Percentiles rank a stretch among this genome's conserved stretches.
phyloP scores from a whole-genome alignment of 2,329 filamentous ascomycete genomes.

The Hymenoscyphus infarciens region DNA sequence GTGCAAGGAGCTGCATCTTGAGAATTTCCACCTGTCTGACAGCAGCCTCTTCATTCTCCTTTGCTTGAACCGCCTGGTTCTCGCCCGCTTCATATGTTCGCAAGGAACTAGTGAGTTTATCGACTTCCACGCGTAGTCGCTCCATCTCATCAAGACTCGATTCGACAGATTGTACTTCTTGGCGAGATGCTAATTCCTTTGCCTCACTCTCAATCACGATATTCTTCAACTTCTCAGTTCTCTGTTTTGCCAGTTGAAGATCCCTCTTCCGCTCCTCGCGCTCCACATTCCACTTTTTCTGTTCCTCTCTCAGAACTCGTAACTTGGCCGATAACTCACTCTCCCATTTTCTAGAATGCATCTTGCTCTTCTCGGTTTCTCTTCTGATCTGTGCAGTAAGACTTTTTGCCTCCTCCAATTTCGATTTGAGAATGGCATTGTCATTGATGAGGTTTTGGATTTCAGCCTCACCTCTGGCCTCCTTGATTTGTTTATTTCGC shows the following conservation, averaged over 20 bases:
- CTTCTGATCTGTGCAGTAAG: constrained; percentile 66
- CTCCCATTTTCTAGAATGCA: constrained; percentile 75
- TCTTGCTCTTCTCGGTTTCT: constrained; percentile 68
- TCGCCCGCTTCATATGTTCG: constrained; percentile 63
- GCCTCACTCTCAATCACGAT: constrained; percentile 67
- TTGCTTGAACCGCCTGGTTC: constrained; percentile 53
- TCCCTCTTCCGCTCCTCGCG: constrained; percentile 55
- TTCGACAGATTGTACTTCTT: constrained; percentile 61
- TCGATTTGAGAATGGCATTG: constrained; percentile 69
- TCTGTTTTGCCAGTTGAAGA: constrained; percentile 53
- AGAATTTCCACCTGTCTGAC: constrained; percentile 57
- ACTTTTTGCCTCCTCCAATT: constrained; percentile 69
- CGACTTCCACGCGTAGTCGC: constrained; percentile 55
- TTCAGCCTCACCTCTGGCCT: constrained; percentile 76
- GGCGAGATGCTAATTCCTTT: constrained; percentile 59
- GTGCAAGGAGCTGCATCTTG: constrained; percentile 52
- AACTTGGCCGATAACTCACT: constrained; percentile 65
- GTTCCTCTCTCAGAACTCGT: constrained; percentile 63
- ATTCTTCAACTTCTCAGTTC: constrained; percentile 61
- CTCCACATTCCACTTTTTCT: constrained; percentile 60
- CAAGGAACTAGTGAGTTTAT: constrained; percentile 57
- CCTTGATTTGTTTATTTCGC: constrained; percentile 68
- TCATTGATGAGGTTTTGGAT: constrained; percentile 76
- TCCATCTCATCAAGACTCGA: constrained; percentile 58
- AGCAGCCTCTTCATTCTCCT: constrained; percentile 55